Base-by-base conservation (phyloP, 176 grass and related monocot genomes). In the Pharus latifolius region DNA sequence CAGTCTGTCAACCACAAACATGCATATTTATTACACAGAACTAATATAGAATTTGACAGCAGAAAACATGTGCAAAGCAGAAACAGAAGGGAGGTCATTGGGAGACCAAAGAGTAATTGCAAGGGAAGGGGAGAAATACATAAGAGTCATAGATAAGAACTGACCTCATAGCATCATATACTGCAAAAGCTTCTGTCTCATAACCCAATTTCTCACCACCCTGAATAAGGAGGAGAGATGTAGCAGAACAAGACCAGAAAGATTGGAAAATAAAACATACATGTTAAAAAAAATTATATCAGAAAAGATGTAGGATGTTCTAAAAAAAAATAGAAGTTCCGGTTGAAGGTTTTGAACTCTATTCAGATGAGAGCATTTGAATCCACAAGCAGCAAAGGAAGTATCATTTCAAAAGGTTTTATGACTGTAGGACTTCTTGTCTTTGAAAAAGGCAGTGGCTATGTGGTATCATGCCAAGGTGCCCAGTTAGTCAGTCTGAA, bases 91-190 rank as follows among this genome's bases (percentile, higher is more conserved):
- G 33, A 68, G 28, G 4, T 49, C 20, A 54, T 66, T 35, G 24
- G 49, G 32, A 65, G 10, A 56, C 10, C 35, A 56, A 23, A 15
- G 42, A 69, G 57, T 29, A 58, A 12, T 11, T 65, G 10, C 0
- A 66, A 31, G 13, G 45, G 44, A 19, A 67, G 24, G 14, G 57
- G 38, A 50, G 22, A 67, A 43, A 17, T 33, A 71, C 51, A 40
- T 27, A 77, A 34, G 43, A 66, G 13, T n/a, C 23, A 65, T 13
- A 59, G 55, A 69, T 40, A 60, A 41, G 64, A 70, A 26, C 46
- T 66, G 27, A 96, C 92, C 92, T 92, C 92, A 96, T 90, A 68
- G 88, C 73, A 70, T 97, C 93, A 57, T 97, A 97, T 45, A 97
- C 67, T 68, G 93, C 86, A 85, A 92, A 82, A 67, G 89, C 93